A percentile compares a stretch with the other conserved stretches of the same genome.
Evolutionary conservation across 2,329 filamentous ascomycete genomes (phyloP).

Genomic region (Fusarium sp.): DNA sequence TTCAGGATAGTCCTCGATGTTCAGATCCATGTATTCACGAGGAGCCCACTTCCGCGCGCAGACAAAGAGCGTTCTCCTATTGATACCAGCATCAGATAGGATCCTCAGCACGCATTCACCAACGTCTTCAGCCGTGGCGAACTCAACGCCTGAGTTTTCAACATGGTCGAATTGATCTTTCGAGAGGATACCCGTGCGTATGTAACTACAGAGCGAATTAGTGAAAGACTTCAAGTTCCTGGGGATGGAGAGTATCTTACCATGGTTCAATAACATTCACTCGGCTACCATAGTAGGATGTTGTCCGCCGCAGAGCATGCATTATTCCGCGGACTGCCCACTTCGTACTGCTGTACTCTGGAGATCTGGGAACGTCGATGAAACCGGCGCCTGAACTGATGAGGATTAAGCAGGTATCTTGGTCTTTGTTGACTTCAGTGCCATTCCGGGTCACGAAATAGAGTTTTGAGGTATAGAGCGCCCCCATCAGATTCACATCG

Average conservation of each 20-base stretch:
- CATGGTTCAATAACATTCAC: not conserved
- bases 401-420: not conserved
- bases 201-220: not conserved
- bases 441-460: not conserved
- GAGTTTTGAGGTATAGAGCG: not conserved
- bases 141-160: not conserved
- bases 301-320: not conserved
- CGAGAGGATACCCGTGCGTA: not conserved
- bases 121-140: not conserved
- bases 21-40: not conserved
- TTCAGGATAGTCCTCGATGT: not conserved
- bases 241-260: not conserved
- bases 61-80: not conserved
- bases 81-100: not conserved
- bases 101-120: not conserved
- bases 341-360: slow-evolving; percentile 8
- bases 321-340: slow-evolving; percentile 12
- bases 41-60: slow-evolving; percentile 6
- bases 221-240: rapidly evolving
- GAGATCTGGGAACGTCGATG: not conserved
- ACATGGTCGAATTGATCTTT: not conserved
- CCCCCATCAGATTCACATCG: not conserved
- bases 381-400: not conserved
- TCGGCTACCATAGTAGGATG: not conserved
- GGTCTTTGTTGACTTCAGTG: rapidly evolving